A percentile compares a stretch with the other conserved stretches of the same genome.
Evolutionary conservation across 495 filamentous ascomycete genomes (phyloP).

Genomic region (Stereocaulon alpinum): DNA sequence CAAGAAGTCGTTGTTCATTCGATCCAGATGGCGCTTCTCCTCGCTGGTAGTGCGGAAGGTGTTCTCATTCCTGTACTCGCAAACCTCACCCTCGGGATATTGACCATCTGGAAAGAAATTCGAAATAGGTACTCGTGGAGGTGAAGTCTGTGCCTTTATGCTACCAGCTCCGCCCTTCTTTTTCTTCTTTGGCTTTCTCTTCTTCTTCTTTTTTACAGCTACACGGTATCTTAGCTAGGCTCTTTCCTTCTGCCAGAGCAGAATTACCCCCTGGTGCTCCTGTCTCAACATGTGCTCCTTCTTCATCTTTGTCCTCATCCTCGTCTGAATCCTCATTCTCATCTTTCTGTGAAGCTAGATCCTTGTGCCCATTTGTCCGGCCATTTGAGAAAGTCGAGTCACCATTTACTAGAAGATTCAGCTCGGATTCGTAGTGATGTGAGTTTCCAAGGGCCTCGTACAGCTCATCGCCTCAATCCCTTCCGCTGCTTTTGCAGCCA

Average conservation of each 20-base stretch:
- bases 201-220: constrained; percentile 44
- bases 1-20: constrained; percentile 47
- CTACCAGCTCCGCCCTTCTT: constrained; percentile 29
- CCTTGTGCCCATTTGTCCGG: not conserved
- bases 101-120: constrained; percentile 40
- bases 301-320: constrained; percentile 51
- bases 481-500: constrained; percentile 14
- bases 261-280: constrained; percentile 37
- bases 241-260: not conserved
- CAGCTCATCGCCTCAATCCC: constrained; percentile 1
- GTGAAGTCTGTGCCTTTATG: constrained; percentile 39
- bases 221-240: constrained; percentile 5
- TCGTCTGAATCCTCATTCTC: constrained; percentile 62
- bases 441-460: not conserved
- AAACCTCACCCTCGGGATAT: constrained; percentile 45
- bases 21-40: constrained; percentile 44
- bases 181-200: constrained; percentile 45
- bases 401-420: constrained; percentile 12
- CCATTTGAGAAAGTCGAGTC: constrained; percentile 31
- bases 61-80: constrained; percentile 43
- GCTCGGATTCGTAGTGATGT: not conserved
- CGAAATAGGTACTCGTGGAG: constrained; percentile 43
- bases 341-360: constrained; percentile 15
- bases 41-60: constrained; percentile 47
- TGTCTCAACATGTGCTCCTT: constrained; percentile 31